phyloP scores from a whole-genome alignment of 768 basidiomycete genomes.

The Vararia minispora region DNA sequence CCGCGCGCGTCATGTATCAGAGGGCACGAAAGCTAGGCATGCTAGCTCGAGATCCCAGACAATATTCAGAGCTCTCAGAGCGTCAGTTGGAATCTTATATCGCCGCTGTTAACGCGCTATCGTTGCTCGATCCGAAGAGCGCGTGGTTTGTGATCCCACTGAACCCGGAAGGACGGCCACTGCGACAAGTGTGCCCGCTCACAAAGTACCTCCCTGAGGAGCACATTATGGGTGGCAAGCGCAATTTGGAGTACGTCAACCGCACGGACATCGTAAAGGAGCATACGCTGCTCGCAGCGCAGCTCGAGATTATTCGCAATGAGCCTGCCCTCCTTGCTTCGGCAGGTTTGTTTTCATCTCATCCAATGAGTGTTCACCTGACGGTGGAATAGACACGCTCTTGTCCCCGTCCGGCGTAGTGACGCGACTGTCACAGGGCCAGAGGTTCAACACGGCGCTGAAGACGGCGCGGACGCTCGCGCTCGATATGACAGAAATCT shows the following conservation, averaged over 20 bases:
- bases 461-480: conserved; percentile 60
- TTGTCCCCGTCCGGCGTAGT: conserved; percentile 56
- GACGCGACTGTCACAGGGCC: conserved; percentile 65
- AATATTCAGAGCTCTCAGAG: conserved; percentile 42
- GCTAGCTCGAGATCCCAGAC: conserved; percentile 22
- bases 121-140: conserved; percentile 67
- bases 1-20: conserved; percentile 88
- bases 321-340: conserved; percentile 45
- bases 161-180: conserved; percentile 33
- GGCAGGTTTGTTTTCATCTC: conserved; percentile 3
- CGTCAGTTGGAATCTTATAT: conserved; percentile 73
- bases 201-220: conserved; percentile 71
- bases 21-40: conserved; percentile 69
- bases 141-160: conserved; percentile 74
- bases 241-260: conserved; percentile 69
- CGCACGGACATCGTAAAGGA: conserved; percentile 73
- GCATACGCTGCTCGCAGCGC: conserved; percentile 64
- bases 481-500: conserved; percentile 83
- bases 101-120: conserved; percentile 82
- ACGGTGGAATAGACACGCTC: conserved; percentile 30
- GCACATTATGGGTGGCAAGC: conserved; percentile 48
- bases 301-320: conserved; percentile 59
- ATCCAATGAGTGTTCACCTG: conserved; percentile 16
- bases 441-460: conserved; percentile 73
- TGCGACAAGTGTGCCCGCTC: conserved; percentile 60